These are phyloP conservation scores for Erodium chrysanthum DNA, from an alignment of 441 rosid species.

Conservation along the genomic window DNA sequence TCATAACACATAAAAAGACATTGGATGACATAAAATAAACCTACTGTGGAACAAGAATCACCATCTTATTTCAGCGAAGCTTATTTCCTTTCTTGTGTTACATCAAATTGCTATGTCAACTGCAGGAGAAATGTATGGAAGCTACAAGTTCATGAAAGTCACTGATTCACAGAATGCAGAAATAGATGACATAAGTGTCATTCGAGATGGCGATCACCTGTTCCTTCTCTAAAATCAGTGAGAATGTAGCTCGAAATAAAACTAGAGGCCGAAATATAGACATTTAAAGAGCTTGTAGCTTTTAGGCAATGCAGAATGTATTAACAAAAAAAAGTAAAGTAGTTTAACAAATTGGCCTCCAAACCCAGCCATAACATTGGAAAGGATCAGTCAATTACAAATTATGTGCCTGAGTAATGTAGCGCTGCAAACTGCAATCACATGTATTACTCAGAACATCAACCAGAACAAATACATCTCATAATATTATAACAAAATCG, in stretches of 20 bases:
- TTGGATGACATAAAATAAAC: background rate
- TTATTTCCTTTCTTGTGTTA: slow-evolving; percentile 16
- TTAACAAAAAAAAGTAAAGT: slow-evolving; percentile 18
- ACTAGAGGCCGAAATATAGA: slow-evolving; percentile 10
- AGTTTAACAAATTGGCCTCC: slow-evolving; percentile 20
- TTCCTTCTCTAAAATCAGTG: slow-evolving; percentile 44
- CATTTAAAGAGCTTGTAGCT: slow-evolving; percentile 21
- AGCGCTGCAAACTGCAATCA: slow-evolving; percentile 13
- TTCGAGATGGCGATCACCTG: slow-evolving; percentile 94
- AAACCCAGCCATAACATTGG: slow-evolving; percentile 13
- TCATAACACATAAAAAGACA: slow-evolving; percentile 7
- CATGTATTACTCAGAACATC: slow-evolving; percentile 13
- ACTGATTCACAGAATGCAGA: slow-evolving; percentile 63
- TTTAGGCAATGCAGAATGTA: slow-evolving; percentile 22
- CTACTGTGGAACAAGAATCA: slow-evolving; percentile 16
- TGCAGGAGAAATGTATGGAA: slow-evolving; percentile 82
- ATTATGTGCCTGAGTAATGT: slow-evolving; percentile 18
- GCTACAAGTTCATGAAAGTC: slow-evolving; percentile 43
- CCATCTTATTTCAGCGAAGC: slow-evolving; percentile 5
- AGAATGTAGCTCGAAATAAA: slow-evolving; percentile 20
- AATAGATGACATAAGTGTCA: slow-evolving; percentile 64
- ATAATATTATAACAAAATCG: slow-evolving; percentile 20
- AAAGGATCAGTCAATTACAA: slow-evolving; percentile 26
- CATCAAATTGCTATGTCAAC: slow-evolving; percentile 29
- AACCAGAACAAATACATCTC: slow-evolving; percentile 22